Evolutionary conservation across 2,329 filamentous ascomycete genomes (phyloP).

Genomic region (Akanthomyces muscarius): DNA sequence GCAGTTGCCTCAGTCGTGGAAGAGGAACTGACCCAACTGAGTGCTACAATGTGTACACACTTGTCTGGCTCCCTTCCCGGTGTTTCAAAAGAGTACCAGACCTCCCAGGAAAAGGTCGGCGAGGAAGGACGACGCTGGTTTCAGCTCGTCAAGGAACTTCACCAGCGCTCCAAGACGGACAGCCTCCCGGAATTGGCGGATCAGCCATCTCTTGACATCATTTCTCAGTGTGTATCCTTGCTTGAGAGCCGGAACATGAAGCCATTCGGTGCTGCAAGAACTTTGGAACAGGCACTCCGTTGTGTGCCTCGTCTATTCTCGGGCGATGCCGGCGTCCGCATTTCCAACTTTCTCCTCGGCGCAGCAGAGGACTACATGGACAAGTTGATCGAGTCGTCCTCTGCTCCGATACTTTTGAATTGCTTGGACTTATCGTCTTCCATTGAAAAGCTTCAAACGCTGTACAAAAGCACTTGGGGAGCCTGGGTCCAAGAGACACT

Average conservation of each 20-base stretch:
- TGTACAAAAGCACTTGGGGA: slow-evolving; percentile 43
- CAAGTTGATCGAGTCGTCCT: slow-evolving; percentile 62
- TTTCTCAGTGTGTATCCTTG: slow-evolving; percentile 38
- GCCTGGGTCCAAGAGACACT: slow-evolving; percentile 42
- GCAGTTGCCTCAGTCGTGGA: slow-evolving; percentile 46
- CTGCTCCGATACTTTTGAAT: slow-evolving; percentile 61
- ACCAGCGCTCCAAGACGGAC: slow-evolving; percentile 26
- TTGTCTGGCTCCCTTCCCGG: slow-evolving; percentile 76
- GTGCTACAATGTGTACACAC: slow-evolving; percentile 56
- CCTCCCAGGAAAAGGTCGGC: slow-evolving; percentile 66
- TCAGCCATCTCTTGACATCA: slow-evolving; percentile 27
- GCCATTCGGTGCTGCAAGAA: slow-evolving; percentile 50
- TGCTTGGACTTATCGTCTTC: slow-evolving; percentile 56
- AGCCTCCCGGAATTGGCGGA: slow-evolving; percentile 28
- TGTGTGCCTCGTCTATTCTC: slow-evolving; percentile 40
- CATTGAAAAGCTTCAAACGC: slow-evolving; percentile 33
- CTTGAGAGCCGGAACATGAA: slow-evolving; percentile 52
- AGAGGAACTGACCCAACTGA: slow-evolving; percentile 60
- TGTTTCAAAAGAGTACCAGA: slow-evolving; percentile 70
- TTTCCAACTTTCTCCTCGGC: slow-evolving; percentile 41
- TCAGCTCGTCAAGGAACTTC: slow-evolving; percentile 47
- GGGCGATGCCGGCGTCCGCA: slow-evolving; percentile 27
- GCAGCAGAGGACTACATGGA: slow-evolving; percentile 56
- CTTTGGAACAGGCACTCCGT: slow-evolving; percentile 38
- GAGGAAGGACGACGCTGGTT: slow-evolving; percentile 67